Evolutionary conservation across 306 rosid genomes (phyloP), one percentile per base, ranked within the genome.

Genomic region (Argentina anserina): DNA sequence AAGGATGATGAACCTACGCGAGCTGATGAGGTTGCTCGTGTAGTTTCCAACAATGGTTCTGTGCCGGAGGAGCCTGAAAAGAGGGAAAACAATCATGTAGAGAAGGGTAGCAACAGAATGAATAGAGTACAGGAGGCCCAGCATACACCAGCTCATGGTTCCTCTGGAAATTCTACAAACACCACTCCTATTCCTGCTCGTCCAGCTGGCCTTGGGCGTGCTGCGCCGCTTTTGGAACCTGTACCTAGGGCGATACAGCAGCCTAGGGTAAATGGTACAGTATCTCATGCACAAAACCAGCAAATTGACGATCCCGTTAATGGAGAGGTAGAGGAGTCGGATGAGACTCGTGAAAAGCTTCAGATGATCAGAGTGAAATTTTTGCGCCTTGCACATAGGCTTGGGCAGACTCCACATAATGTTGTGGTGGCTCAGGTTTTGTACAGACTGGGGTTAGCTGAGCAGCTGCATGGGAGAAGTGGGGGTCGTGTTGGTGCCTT

Each of bases 341-440:
- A 91, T 37, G 98, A 93, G 78, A 93, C 98, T 73, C 96, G 98
- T 31, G 98, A 93, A 83, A 84, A 93, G 62, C 98, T 93, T 79
- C 97, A 93, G 81, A 93, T 90, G 97, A 93, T 93, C 43, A 79
- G 98, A 83, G 98, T 93, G 73, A 93, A 91, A 71, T 93, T 93
- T 83, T 80, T 93, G 73, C 91, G 98, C 64, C 88, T 93, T 21
- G 94, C 98, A 20, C 96, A 86, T 76, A 85, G 98, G 83, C 96
- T 91, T 78, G 98, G 98, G 69, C 98, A 93, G 76, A 93, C 98
- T 65, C 98, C 98, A n/a, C 98, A 93, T 73, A 93, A 93, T 84
- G 98, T 91, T 82, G 98, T 93, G 75, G 98, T 93, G 43, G 98
- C 98, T n/a, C 98, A 93, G 76, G 98, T 93, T 84, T 81, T 93